phyloP scores from a whole-genome alignment of 371 early-diverging fungal genomes.

The Nematocida ironsii region DNA sequence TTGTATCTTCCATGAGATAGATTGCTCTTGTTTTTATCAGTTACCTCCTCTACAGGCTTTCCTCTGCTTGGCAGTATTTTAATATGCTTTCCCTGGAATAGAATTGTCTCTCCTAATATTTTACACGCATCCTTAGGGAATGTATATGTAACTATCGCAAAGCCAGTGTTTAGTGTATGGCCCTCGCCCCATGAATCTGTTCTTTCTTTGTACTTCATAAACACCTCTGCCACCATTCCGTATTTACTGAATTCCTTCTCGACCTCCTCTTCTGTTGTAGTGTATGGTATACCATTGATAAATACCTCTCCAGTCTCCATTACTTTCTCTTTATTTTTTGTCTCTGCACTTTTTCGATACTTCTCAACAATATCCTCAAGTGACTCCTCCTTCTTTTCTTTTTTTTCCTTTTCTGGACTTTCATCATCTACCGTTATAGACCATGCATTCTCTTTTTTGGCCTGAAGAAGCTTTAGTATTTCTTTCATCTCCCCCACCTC shows the following conservation, averaged over 20 bases:
- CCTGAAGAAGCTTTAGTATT: slow-evolving; percentile 58
- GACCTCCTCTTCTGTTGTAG: slow-evolving; percentile 79
- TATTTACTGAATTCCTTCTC: slow-evolving; percentile 87
- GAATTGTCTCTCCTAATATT: slow-evolving; percentile 18
- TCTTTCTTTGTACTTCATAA: slow-evolving; percentile 58
- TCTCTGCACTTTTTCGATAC: slow-evolving; percentile 16
- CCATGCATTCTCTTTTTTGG: slow-evolving; percentile 40
- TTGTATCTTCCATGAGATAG: slow-evolving; percentile 62
- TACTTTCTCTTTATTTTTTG: slow-evolving; percentile 36
- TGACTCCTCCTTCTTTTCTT: slow-evolving; percentile 28
- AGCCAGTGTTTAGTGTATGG: slow-evolving; percentile 37
- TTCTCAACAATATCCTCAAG: slow-evolving; percentile 16
- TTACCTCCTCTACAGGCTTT: slow-evolving; percentile 15
- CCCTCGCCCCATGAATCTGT: slow-evolving; percentile 59
- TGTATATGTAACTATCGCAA: slow-evolving; percentile 28
- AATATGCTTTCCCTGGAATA: slow-evolving; percentile 59
- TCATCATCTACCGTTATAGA: slow-evolving; percentile 18
- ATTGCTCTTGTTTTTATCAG: slow-evolving; percentile 33
- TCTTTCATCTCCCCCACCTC: slow-evolving; percentile 43
- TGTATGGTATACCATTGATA: slow-evolving; percentile 77
- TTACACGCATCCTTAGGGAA: slow-evolving; percentile 44
- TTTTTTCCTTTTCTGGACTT: slow-evolving; percentile 9
- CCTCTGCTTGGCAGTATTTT: slow-evolving; percentile 58
- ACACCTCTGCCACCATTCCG: slow-evolving; percentile 41
- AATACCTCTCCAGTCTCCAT: slow-evolving; percentile 51